Evolutionary conservation across 495 filamentous ascomycete genomes (phyloP).

Genomic region (Aspergillus carlsbadensis): DNA sequence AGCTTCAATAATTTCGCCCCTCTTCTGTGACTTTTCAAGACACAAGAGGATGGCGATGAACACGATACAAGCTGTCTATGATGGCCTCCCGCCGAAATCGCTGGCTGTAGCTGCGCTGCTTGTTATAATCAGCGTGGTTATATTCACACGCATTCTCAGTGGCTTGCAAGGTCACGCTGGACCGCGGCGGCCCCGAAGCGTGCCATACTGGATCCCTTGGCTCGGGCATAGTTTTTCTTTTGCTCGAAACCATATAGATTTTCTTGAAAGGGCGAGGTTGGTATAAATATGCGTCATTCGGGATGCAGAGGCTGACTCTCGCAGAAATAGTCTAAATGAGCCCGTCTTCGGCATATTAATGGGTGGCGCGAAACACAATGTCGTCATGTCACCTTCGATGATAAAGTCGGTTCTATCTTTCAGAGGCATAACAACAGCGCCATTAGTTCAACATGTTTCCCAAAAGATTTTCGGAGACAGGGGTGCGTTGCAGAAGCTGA

Average conservation of each 20-base stretch:
- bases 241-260: constrained; percentile 42
- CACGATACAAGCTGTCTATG: not conserved
- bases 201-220: constrained; percentile 61
- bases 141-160: constrained; percentile 42
- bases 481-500: constrained; percentile 30
- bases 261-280: constrained; percentile 43
- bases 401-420: constrained; percentile 44
- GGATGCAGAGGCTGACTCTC: not conserved
- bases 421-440: constrained; percentile 28
- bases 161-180: constrained; percentile 33
- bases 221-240: constrained; percentile 54
- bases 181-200: constrained; percentile 33
- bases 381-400: constrained; percentile 51
- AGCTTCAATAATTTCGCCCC: not conserved
- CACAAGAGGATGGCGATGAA: not conserved
- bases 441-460: constrained; percentile 40
- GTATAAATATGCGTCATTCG: constrained; percentile 10
- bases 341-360: constrained; percentile 54
- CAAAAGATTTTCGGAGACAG: constrained; percentile 52
- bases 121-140: constrained; percentile 3
- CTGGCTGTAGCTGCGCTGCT: constrained; percentile 15
- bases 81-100: not conserved
- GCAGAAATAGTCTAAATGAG: constrained; percentile 40
- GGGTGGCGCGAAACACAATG: constrained; percentile 47
- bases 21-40: not conserved